These are phyloP conservation scores for Sindora glabra DNA, from an alignment of 306 rosid species.

Conservation along the genomic window DNA sequence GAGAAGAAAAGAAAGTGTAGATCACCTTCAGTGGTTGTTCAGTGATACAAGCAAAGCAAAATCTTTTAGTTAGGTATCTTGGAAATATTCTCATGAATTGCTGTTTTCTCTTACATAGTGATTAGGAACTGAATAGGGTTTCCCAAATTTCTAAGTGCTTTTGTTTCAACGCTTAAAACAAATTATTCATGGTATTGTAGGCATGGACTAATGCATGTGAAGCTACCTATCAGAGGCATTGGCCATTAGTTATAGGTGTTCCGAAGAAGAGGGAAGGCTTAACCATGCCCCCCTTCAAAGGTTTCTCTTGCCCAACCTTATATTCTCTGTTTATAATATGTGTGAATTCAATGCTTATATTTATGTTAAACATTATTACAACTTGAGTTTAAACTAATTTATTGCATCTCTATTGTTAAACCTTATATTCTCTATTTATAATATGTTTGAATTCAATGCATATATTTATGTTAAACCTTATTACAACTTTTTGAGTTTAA, in stretches of 20 bases:
- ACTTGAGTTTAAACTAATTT: too few relatives aligned
- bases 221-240: constrained; percentile 71
- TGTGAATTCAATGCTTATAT: constrained; percentile 5
- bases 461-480: too few relatives aligned
- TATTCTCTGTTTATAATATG: neutral
- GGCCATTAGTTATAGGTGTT: constrained; percentile 89
- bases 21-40: constrained; percentile 67
- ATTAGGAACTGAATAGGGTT: constrained; percentile 1
- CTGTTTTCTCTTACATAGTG: neutral
- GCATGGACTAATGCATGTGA: constrained; percentile 76
- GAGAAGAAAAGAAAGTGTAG: constrained; percentile 70
- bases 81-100: neutral
- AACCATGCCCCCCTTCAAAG: constrained; percentile 83
- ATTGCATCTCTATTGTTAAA: too few relatives aligned
- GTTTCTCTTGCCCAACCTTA: constrained; percentile 30
- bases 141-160: neutral
- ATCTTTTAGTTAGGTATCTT: constrained; percentile 58
- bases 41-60: constrained; percentile 42
- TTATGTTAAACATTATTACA: neutral
- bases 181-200: constrained; percentile 24
- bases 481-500: too few relatives aligned
- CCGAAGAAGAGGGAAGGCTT: constrained; percentile 83
- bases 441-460: too few relatives aligned
- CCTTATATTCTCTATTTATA: too few relatives aligned
- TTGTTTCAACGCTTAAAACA: neutral